These are phyloP conservation scores for Colletotrichum magnum DNA, from an alignment of 2,329 filamentous ascomycete species.

Conservation along the genomic window DNA sequence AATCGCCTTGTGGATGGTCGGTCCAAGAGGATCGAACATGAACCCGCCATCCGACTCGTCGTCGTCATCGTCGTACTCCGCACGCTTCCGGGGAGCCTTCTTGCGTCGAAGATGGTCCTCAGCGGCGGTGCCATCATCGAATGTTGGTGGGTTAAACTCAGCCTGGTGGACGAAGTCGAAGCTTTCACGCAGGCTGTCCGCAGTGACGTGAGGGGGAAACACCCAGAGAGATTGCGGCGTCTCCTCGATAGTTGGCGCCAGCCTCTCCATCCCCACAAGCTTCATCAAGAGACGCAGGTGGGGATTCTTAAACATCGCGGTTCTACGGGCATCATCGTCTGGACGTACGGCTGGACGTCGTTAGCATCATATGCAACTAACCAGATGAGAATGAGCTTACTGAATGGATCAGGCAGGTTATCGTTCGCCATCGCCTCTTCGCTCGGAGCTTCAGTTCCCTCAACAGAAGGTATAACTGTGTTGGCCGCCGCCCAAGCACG, in stretches of 20 bases:
- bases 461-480: slow-evolving; percentile 67
- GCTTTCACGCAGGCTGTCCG: slow-evolving; percentile 76
- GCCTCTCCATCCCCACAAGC: slow-evolving; percentile 77
- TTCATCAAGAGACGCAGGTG: slow-evolving; percentile 88
- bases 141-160: slow-evolving; percentile 82
- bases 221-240: slow-evolving; percentile 84
- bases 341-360: slow-evolving; percentile 68
- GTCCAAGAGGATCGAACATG: slow-evolving; percentile 79
- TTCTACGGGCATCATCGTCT: slow-evolving; percentile 75
- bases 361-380: slow-evolving; percentile 47
- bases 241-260: slow-evolving; percentile 71
- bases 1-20: slow-evolving; percentile 68
- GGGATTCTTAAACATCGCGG: slow-evolving; percentile 89
- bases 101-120: slow-evolving; percentile 86
- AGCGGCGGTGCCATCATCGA: slow-evolving; percentile 81
- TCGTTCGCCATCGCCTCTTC: slow-evolving; percentile 48
- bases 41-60: slow-evolving; percentile 67
- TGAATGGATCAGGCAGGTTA: slow-evolving; percentile 55
- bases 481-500: slow-evolving; percentile 83
- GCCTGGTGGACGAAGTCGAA: slow-evolving; percentile 82
- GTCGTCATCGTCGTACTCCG: slow-evolving; percentile 79
- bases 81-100: slow-evolving; percentile 66
- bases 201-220: slow-evolving; percentile 76
- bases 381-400: slow-evolving; percentile 57
- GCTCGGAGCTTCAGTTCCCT: slow-evolving; percentile 33